Conservation (phyloP, 192 early-diverging fungal genomes). For the Gigaspora rosea region DNA sequence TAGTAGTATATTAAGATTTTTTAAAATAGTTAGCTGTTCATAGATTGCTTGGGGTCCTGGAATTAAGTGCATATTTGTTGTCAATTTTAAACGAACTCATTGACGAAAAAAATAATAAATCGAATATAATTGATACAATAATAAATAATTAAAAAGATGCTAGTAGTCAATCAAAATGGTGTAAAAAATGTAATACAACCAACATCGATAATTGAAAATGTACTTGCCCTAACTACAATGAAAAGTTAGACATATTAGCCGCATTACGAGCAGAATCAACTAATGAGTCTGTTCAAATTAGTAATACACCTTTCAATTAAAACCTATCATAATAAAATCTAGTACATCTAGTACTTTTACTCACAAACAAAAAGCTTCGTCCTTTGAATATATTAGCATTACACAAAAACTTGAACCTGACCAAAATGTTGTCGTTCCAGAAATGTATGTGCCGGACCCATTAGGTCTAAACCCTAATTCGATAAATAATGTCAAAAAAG, state of each 20-base stretch:
- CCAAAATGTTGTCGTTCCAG: background rate
- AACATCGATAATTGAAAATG: conserved; percentile 12
- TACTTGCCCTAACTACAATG: background rate
- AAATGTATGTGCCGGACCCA: conserved; percentile 8
- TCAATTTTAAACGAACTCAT: too few relatives aligned
- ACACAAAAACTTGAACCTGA: background rate
- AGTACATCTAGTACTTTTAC: background rate
- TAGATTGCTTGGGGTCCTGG: too few relatives aligned
- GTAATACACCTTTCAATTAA: background rate
- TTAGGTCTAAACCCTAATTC: conserved; percentile 8
- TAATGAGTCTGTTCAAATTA: background rate
- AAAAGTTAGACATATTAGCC: background rate
- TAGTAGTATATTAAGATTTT: too few relatives aligned
- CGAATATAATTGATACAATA: background rate
- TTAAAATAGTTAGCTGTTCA: too few relatives aligned
- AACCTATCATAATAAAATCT: background rate
- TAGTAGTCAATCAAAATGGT: background rate
- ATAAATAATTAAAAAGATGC: background rate
- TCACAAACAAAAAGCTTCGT: background rate
- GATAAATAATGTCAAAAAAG: background rate
- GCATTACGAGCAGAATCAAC: background rate
- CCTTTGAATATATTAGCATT: conserved; percentile 6
- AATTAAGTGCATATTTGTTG: too few relatives aligned
- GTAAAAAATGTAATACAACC: background rate
- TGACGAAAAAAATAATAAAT: too few relatives aligned